A percentile compares a stretch with the other conserved stretches of the same genome.
Evolutionary conservation across 148 eudicot species (phyloP).

Genomic region (Linanthus parryae): DNA sequence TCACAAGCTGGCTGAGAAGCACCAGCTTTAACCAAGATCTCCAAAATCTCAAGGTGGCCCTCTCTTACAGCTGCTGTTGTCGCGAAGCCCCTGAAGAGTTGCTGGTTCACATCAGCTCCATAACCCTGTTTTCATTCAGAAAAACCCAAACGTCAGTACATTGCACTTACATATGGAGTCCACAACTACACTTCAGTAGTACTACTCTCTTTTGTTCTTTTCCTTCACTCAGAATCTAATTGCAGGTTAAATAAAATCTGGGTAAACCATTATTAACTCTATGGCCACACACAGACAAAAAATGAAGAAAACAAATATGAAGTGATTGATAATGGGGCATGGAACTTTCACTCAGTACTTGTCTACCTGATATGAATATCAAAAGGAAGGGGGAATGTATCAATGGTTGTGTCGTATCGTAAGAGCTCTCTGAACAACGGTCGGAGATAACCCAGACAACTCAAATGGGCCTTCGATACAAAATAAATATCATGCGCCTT

Average conservation of each 20-base stretch:
- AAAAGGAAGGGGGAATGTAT: conserved; percentile 16
- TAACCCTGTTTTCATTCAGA: conserved; percentile 33
- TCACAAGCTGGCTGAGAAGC: conserved; percentile 95
- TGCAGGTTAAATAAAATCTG: too few relatives aligned
- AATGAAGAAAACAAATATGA: conserved; percentile 13
- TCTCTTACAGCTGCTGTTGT: conserved; percentile 82
- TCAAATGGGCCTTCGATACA: too few relatives aligned
- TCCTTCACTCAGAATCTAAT: not conserved
- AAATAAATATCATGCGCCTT: too few relatives aligned
- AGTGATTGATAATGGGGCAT: conserved; percentile 20
- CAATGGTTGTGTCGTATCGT: too few relatives aligned
- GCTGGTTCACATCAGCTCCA: conserved; percentile 93
- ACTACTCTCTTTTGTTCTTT: too few relatives aligned
- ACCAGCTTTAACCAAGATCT: conserved; percentile 81
- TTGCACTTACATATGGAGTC: conserved; percentile 4
- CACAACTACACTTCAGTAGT: too few relatives aligned
- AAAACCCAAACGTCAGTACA: conserved; percentile 13
- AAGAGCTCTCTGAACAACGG: too few relatives aligned
- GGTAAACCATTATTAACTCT: too few relatives aligned
- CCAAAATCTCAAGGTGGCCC: conserved; percentile 66
- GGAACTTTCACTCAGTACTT: conserved; percentile 8
- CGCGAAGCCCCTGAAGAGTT: conserved; percentile 76
- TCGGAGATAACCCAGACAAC: too few relatives aligned
- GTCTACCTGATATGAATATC: not conserved
- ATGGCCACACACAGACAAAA: conserved; percentile 10